A percentile compares a stretch with the other conserved stretches of the same genome.
These are phyloP conservation scores for Guadua angustifolia DNA, from an alignment of 176 grass and related monocot species.

Conservation along the genomic window DNA sequence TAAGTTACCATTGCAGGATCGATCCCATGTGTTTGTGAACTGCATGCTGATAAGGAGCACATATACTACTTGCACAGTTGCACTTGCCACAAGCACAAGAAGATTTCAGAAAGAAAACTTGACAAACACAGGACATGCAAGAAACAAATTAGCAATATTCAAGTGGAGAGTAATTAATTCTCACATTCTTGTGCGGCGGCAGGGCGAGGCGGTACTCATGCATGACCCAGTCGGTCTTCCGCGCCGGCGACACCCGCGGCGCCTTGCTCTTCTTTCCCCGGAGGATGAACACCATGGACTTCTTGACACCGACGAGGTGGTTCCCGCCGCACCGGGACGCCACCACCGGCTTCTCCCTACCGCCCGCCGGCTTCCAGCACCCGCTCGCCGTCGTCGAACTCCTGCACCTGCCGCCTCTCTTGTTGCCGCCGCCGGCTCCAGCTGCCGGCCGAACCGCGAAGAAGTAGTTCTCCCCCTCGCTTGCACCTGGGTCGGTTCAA, in stretches of 20 bases:
- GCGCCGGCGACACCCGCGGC: slow-evolving; percentile 3
- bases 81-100: neutral
- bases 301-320: slow-evolving; percentile 74
- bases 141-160: slow-evolving; percentile 23
- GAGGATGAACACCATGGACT: slow-evolving; percentile 57
- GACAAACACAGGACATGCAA: neutral
- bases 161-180: slow-evolving; percentile 6
- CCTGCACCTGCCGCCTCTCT: neutral
- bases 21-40: neutral
- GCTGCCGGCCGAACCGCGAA: slow-evolving; percentile 52
- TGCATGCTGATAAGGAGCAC: neutral
- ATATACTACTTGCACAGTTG: neutral
- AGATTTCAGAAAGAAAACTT: neutral
- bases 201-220: slow-evolving; percentile 77
- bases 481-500: slow-evolving; percentile 39
- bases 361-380: slow-evolving; percentile 63
- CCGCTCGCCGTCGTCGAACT: slow-evolving; percentile 49
- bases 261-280: slow-evolving; percentile 15
- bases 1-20: neutral
- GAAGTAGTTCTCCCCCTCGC: slow-evolving; percentile 73
- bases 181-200: slow-evolving; percentile 54
- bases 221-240: slow-evolving; percentile 72
- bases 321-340: slow-evolving; percentile 46
- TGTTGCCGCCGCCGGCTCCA: slow-evolving; percentile 20
- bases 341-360: slow-evolving; percentile 56